Evolutionary conservation across 768 basidiomycete genomes (phyloP), one percentile per base, ranked within the genome.

Genomic region (Hygrocybe punicea): DNA sequence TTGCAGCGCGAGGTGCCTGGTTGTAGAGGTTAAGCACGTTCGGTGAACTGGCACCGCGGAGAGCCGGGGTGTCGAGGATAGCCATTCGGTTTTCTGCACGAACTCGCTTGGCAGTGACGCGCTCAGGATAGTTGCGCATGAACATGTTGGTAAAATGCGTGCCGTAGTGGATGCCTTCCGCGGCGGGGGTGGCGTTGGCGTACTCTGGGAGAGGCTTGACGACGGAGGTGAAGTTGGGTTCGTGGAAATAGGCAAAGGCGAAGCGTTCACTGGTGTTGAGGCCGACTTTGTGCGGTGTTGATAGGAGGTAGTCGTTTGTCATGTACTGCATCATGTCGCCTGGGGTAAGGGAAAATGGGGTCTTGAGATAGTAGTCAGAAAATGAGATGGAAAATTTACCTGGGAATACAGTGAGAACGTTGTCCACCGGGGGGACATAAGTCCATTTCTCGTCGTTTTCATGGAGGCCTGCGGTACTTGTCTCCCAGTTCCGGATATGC

Each of bases 281-380:
- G 8, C 48, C 56, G 37, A 57, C 56, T 49, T 57, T 57, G 50
- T 57, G 56, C 5, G 49, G 56, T 3, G 56, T 57, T 17, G 56
- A 57, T 10, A 7, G 29, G 21, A 57, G 56, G 39, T 57, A 45
- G 42, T 57, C 49, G 46, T 57, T 57, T 35, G 56, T 57, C 56
- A 57, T 50, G 56, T 51, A 51, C 24, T 57, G 56, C 56, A 51
- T 57, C 56, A 57, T 57, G 50, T 57, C 56, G 8, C 56, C 56
- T 55, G 42, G 9, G 8, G 8, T 21, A 13, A 17, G 9, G 14
- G 13, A 4, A 4, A 4, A 52, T 17, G 19, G n/a, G 4, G 34
- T n/a, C n/a, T n/a, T 52, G n/a, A 17, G 33, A 14, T 23, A 13
- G 14, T n/a, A n/a, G n/a, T n/a, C n/a, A 29, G 4, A 4, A 51